Conservation (phyloP, 306 rosid genomes). For the Gleditsia sinensis region DNA sequence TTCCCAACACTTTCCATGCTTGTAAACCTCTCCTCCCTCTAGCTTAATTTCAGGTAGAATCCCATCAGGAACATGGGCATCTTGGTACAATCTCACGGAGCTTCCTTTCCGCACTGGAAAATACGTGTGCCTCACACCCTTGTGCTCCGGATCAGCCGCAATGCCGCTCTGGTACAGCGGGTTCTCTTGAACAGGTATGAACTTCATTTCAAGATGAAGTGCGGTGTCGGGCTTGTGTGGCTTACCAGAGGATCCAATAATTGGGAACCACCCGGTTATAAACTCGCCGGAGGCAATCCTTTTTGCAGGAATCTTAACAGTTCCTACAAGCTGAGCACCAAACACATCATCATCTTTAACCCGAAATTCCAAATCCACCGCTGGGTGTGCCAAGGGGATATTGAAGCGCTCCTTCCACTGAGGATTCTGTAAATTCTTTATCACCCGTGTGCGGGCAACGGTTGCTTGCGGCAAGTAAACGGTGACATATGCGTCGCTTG, state of each 20-base stretch:
- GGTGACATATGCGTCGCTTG: constrained; percentile 80
- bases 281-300: constrained; percentile 43
- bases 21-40: constrained; percentile 55
- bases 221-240: constrained; percentile 58
- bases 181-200: constrained; percentile 50
- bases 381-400: constrained; percentile 79
- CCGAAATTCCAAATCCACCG: constrained; percentile 55
- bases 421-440: constrained; percentile 65
- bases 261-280: constrained; percentile 62
- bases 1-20: constrained; percentile 78
- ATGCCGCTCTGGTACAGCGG: constrained; percentile 53
- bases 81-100: constrained; percentile 76
- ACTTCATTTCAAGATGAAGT: constrained; percentile 58
- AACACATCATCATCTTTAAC: constrained; percentile 78
- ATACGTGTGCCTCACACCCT: constrained; percentile 71
- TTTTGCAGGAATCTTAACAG: constrained; percentile 56
- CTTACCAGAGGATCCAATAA: constrained; percentile 45
- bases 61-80: constrained; percentile 64
- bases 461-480: constrained; percentile 78
- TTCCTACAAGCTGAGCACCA: constrained; percentile 71
- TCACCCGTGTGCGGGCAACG: constrained; percentile 87
- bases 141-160: constrained; percentile 72
- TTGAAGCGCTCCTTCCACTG: constrained; percentile 65
- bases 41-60: constrained; percentile 55
- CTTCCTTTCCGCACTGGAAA: constrained; percentile 85